A percentile compares a stretch with the other conserved stretches of the same genome.
phyloP scores from a whole-genome alignment of 805 yeast genomes.

The Teunomyces tritomae region DNA sequence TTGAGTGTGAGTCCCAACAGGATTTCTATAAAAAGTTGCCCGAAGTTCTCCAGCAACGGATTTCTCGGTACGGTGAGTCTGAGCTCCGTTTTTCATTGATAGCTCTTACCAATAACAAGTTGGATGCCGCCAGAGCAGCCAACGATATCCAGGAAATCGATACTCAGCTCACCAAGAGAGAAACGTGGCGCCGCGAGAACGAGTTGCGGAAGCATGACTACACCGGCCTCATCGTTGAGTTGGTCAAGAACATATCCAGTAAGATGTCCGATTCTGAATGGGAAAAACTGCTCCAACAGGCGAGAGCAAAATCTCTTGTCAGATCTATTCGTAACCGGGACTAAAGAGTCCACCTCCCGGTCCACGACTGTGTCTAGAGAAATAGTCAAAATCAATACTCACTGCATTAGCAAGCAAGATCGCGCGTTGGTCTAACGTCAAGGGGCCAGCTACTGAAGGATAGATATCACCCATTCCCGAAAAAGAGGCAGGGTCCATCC shows the following conservation, averaged over 20 bases:
- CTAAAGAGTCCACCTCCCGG: conserved; percentile 46
- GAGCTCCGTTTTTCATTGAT: conserved; percentile 58
- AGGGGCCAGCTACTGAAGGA: conserved; percentile 48
- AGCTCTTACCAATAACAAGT: conserved; percentile 51
- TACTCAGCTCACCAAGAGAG: conserved; percentile 47
- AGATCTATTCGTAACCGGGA: conserved; percentile 25
- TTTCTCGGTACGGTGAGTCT: conserved; percentile 40
- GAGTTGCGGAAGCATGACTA: conserved; percentile 53
- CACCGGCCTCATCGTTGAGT: conserved; percentile 47
- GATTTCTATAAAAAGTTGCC: conserved; percentile 45
- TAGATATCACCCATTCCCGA: conserved; percentile 54
- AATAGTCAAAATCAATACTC: conserved; percentile 92
- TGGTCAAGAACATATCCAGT: conserved; percentile 41
- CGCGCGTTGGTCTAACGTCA: conserved; percentile 82
- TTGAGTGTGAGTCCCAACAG: conserved; percentile 33
- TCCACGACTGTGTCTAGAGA: conserved; percentile 80
- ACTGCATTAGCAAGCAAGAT: conserved; percentile 83
- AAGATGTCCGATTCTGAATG: conserved; percentile 39
- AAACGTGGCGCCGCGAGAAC: conserved; percentile 53
- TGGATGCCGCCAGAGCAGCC: conserved; percentile 31
- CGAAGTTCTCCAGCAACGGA: conserved; percentile 44
- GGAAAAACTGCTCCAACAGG: conserved; percentile 24
- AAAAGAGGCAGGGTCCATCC: conserved; percentile 76
- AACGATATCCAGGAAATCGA: conserved; percentile 40
- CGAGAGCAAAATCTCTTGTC: conserved; percentile 17